phyloP scores from a whole-genome alignment of 257 asterid genomes.

The Solanum ossicruentum region DNA sequence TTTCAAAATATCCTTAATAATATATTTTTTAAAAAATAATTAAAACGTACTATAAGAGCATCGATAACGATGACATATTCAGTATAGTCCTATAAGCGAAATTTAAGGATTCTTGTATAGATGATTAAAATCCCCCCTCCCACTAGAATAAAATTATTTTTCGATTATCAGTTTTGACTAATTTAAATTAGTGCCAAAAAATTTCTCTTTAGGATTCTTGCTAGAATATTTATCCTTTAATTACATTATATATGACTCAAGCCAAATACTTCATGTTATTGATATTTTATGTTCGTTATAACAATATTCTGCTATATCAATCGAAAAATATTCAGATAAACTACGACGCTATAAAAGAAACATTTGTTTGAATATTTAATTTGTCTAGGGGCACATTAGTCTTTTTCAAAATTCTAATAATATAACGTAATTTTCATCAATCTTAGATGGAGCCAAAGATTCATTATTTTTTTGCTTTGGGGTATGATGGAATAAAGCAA shows the following conservation, averaged over 20 bases:
- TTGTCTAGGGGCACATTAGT: neutral
- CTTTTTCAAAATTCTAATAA: neutral
- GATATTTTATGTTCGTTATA: neutral
- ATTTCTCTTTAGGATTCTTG: no score
- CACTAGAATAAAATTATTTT: no score
- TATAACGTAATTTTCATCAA: no score
- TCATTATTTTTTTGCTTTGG: no score
- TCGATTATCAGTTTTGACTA: no score
- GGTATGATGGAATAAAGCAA: no score
- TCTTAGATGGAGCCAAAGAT: no score
- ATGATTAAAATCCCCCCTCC: no score
- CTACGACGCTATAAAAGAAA: neutral
- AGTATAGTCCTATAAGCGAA: neutral
- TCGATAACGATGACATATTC: neutral
- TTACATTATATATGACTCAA: no score
- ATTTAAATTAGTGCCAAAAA: no score
- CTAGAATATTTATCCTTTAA: no score
- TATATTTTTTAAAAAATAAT: neutral
- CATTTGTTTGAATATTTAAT: neutral
- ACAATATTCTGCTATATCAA: neutral
- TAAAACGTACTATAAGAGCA: neutral
- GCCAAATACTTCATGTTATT: neutral
- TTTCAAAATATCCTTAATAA: neutral
- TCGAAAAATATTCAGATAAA: neutral
- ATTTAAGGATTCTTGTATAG: neutral